Evolutionary conservation across 2,329 filamentous ascomycete genomes (phyloP).

Genomic region (Diplodia scrobiculata): DNA sequence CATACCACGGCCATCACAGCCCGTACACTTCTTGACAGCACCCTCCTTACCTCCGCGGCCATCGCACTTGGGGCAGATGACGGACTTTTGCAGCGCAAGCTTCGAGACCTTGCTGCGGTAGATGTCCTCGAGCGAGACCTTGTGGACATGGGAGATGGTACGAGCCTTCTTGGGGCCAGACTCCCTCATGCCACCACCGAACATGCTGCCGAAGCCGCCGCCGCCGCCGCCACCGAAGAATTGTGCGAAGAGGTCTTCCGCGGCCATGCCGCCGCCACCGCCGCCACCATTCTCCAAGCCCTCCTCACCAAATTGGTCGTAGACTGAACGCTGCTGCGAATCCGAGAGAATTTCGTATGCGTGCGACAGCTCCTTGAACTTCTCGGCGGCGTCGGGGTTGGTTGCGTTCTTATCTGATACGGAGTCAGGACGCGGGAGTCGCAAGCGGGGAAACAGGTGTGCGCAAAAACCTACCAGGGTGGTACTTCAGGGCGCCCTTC

Average conservation of each 20-base stretch:
- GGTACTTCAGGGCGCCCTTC: conserved; percentile 77
- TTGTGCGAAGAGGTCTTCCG: conserved; percentile 93
- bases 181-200: conserved; percentile 71
- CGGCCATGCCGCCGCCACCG: conserved; percentile 80
- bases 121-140: conserved; percentile 95
- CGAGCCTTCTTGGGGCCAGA: conserved; percentile 86
- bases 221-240: conserved; percentile 76
- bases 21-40: conserved; percentile 87
- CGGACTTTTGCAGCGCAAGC: conserved; percentile 92
- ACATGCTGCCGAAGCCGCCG: conserved; percentile 67
- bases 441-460: conserved; percentile 30
- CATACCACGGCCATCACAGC: conserved; percentile 94
- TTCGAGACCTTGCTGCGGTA: conserved; percentile 98
- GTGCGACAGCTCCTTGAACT: conserved; percentile 96
- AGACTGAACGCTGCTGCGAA: conserved; percentile 83
- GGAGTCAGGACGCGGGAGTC: conserved; percentile 32
- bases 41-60: conserved; percentile 96
- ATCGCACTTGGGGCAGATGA: conserved; percentile 93
- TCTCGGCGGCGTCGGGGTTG: conserved; percentile 90
- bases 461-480: conserved; percentile 65
- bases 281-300: conserved; percentile 82
- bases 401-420: conserved; percentile 87
- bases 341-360: conserved; percentile 96
- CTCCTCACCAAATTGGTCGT: conserved; percentile 97
- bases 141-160: conserved; percentile 97